Evolutionary conservation across 2,329 filamentous ascomycete species (phyloP), one percentile per base, ranked within the genome.

Genomic region (Claviceps sorghi): DNA sequence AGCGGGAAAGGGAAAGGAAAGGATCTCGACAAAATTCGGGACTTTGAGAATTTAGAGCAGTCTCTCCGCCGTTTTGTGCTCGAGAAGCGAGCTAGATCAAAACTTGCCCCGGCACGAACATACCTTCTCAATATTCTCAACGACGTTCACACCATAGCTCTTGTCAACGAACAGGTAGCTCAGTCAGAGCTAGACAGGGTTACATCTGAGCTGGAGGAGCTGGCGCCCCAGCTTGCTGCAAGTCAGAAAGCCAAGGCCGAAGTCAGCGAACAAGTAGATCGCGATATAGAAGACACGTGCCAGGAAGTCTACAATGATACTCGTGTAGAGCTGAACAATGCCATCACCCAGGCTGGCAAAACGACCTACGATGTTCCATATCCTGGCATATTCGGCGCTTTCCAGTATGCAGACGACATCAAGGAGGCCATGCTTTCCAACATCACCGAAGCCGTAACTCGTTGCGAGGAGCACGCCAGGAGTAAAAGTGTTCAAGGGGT

Each of bases 81-180:
- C 29, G 93, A 98, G 65, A 97, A 97, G 74, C 82, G 93, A 52
- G 89, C 93, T 48, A 82, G 89, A 32, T 97, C 93, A 9, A 98
- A 98, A 71, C 78, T 98, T 54, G 91, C 93, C 1, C 93, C 93
- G 5, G 93, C 93, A 7, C 90, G 89, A 69, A 97, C 91, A 2
- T 98, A 98, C 64, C 79, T 98, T 1, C 74, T 95, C 61, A 98
- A 98, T 66, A 84, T 97, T 29, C 76, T 98, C 36, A 85, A 88
- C 59, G 93, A 98, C 62, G 76, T 98, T 54, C 75, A 88, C 62
- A 83, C 81, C 4, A 75, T 98, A 43, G 91, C 91, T 5, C 81
- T 76, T 0, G 88, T 95, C 60, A 98, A 98, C 66, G 77, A 83
- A 29, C 88, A 95, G 58, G 84, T 96, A 30, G 89, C 90, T 2